phyloP scores from a whole-genome alignment of 106 monocot genomes.

The Posidonia australis region DNA sequence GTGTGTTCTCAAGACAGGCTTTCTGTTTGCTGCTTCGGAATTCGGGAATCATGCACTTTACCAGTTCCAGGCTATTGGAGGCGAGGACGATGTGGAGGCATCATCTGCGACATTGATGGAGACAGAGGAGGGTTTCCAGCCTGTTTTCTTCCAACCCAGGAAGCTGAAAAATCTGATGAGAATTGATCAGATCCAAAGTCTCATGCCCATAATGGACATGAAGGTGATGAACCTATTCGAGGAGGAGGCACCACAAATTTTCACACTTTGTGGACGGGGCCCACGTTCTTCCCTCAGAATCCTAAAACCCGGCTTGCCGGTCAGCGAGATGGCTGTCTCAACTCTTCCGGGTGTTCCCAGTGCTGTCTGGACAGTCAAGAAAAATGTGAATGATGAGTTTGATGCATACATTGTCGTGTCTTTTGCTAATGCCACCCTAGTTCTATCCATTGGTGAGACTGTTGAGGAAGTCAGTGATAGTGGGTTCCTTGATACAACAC shows the following conservation, averaged over 20 bases:
- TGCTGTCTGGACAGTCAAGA: constrained; percentile 98
- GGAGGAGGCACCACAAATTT: constrained; percentile 92
- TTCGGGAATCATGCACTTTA: constrained; percentile 90
- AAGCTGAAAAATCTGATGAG: constrained; percentile 70
- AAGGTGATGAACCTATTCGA: constrained; percentile 83
- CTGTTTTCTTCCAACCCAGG: constrained; percentile 88
- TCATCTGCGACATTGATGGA: constrained; percentile 86
- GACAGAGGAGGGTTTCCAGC: constrained; percentile 97
- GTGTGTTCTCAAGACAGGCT: constrained; percentile 74
- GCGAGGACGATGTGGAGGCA: constrained; percentile 93
- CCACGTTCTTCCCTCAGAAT: constrained; percentile 73
- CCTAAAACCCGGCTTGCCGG: constrained; percentile 73
- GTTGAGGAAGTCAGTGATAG: constrained; percentile 98
- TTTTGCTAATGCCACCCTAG: constrained; percentile 81
- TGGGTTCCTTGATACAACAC: constrained; percentile 83
- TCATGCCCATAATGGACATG: constrained; percentile 99
- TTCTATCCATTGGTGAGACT: constrained; percentile 96
- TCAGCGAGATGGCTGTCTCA: constrained; percentile 94
- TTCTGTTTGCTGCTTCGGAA: constrained; percentile 87
- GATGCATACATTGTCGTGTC: constrained; percentile 98
- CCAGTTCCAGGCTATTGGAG: constrained; percentile 88
- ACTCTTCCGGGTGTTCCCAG: constrained; percentile 71
- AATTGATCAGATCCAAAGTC: constrained; percentile 71
- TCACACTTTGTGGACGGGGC: constrained; percentile 75
- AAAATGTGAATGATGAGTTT: constrained; percentile 88